Evolutionary conservation across 2,329 filamentous ascomycete genomes (phyloP), one percentile per base, ranked within the genome.

Genomic region (Aspergillus novofumigatus): DNA sequence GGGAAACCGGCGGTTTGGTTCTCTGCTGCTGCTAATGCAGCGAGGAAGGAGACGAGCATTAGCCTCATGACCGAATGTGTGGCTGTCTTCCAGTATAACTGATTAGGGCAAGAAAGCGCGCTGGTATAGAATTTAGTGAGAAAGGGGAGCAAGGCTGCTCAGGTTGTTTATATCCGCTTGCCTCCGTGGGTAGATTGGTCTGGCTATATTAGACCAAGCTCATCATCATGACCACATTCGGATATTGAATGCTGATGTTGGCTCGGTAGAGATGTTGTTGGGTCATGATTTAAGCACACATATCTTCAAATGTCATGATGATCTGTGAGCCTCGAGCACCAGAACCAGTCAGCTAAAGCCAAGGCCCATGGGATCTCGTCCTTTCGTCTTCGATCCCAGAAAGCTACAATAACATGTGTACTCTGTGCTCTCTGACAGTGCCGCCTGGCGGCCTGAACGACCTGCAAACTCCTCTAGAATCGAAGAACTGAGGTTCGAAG

Each of bases 1-100:
- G 74, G 35, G 17, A 17, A 29, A 35, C 32, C 32, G n/a, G 26
- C 17, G 25, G 26, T 42, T 29, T 25, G 35, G 25, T 28, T 28
- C 9, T 17, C 23, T 23, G 51, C 41, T 17, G 51, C 26, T 23
- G 28, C 23, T 23, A 52, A 28, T n/a, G 41, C 35, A 44, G 51
- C 23, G 44, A 47, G 23, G 44, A 47, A 14, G 23, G 41, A 4
- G 17, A 52, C 25, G 14, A 44, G 25, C 20, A 23, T 52, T 38
- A 52, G 41, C 51, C 44, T 42, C 51, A 52, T 52, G 9, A 3
- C 28, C n/a, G 17, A 8, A 20, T 45, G 5, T 20, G 44, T 14
- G 21, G 14, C 25, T 32, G 38, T 44, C 20, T 5, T 38, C 32
- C 14, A 17, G 32, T 38, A 38, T 1, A 17, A 38, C 2, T 7